Conservation (phyloP, 306 rosid genomes). For the Sindora glabra region DNA sequence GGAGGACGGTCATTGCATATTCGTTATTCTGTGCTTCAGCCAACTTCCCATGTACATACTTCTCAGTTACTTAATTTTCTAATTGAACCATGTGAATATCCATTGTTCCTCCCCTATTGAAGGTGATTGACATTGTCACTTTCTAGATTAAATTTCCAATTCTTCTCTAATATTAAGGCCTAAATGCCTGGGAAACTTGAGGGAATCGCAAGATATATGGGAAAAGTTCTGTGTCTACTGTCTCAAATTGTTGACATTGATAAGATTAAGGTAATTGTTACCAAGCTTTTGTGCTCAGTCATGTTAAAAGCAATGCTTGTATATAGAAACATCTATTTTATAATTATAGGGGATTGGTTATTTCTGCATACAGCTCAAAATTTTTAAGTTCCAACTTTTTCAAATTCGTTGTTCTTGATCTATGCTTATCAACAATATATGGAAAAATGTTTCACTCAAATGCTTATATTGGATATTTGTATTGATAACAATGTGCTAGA, state of each 20-base stretch:
- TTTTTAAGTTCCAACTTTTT: too few species aligned
- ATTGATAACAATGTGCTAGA: background rate
- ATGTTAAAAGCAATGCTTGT: background rate
- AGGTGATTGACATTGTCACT: background rate
- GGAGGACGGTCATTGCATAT: slow-evolving; percentile 70
- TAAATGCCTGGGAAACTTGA: background rate
- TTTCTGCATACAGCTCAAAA: too few species aligned
- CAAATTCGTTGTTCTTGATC: background rate
- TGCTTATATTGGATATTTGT: background rate
- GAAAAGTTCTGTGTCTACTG: background rate
- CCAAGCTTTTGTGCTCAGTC: background rate
- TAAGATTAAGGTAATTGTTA: background rate
- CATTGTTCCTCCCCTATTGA: background rate
- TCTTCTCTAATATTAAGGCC: background rate
- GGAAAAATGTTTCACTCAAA: too few species aligned
- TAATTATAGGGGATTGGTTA: too few species aligned
- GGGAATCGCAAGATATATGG: background rate
- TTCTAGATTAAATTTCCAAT: background rate
- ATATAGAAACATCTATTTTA: too few species aligned
- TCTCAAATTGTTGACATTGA: background rate
- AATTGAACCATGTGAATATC: background rate
- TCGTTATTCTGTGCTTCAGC: slow-evolving; percentile 60
- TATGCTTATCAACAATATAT: background rate
- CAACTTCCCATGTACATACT: slow-evolving; percentile 33
- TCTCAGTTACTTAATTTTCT: background rate